These are phyloP conservation scores for Penicillium tannophilum DNA, from an alignment of 495 filamentous ascomycete genomes.

Conservation along the genomic window DNA sequence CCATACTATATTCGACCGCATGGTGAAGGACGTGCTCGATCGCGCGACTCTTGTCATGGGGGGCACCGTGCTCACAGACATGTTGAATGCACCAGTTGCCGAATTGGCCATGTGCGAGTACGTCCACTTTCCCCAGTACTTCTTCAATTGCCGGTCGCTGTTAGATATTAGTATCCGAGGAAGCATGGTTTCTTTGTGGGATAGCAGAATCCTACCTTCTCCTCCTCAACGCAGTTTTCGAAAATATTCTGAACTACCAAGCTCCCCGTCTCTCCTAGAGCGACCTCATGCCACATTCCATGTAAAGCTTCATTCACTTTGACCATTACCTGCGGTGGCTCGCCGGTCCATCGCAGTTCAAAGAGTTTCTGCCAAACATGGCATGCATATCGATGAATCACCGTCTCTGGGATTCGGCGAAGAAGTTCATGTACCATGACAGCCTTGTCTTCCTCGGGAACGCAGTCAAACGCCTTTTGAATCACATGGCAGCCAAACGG, in stretches of 20 bases:
- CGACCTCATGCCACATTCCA: constrained; percentile 99
- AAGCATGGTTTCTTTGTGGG: not conserved
- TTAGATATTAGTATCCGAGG: constrained; percentile 35
- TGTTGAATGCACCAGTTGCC: constrained; percentile 99
- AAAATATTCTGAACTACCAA: constrained; percentile 99
- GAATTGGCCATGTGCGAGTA: constrained; percentile 97
- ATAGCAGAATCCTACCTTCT: constrained; percentile 68
- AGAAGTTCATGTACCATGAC: constrained; percentile 97
- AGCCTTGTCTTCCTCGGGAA: constrained; percentile 96
- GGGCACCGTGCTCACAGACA: constrained; percentile 95
- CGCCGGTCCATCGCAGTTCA: constrained; percentile 91
- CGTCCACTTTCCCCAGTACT: constrained; percentile 88
- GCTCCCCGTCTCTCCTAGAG: constrained; percentile 93
- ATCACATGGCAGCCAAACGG: constrained; percentile 98
- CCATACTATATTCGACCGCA: constrained; percentile 96
- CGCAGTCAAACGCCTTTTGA: constrained; percentile 96
- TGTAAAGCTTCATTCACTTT: constrained; percentile 94
- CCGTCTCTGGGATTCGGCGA: constrained; percentile 94
- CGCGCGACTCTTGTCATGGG: constrained; percentile 86
- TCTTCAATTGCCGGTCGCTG: constrained; percentile 96
- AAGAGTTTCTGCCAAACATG: constrained; percentile 99
- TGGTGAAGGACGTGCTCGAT: constrained; percentile 93
- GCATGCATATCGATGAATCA: constrained; percentile 96
- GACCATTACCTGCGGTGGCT: constrained; percentile 96
- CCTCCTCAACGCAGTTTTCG: constrained; percentile 97